Conservation (phyloP, 345 rosid genomes). For the Bretschneidera sinensis region DNA sequence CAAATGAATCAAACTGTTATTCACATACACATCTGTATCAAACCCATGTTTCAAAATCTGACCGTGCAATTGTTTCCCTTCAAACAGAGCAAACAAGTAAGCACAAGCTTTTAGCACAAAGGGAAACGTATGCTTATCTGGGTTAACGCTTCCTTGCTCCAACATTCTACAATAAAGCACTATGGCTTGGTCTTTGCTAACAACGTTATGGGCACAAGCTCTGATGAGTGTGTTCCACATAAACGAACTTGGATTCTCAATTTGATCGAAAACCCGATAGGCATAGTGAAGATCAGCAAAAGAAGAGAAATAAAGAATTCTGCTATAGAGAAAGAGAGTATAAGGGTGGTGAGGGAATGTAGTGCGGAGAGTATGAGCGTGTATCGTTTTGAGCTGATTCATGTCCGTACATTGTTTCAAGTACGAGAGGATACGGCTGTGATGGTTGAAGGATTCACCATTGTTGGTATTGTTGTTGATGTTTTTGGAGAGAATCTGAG, state of each 20-base stretch:
- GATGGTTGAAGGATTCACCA: constrained; percentile 22
- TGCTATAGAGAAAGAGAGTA: constrained; percentile 49
- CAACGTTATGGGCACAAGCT: constrained; percentile 50
- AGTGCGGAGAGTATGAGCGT: constrained; percentile 66
- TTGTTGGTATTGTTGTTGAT: constrained; percentile 6
- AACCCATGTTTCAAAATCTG: constrained; percentile 63
- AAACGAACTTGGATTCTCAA: constrained; percentile 50
- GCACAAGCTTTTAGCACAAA: constrained; percentile 79
- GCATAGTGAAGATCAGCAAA: constrained; percentile 49
- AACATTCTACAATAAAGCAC: constrained; percentile 44
- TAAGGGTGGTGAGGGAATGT: constrained; percentile 32
- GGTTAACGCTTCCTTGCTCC: constrained; percentile 38
- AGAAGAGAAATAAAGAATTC: constrained; percentile 54
- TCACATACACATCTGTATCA: constrained; percentile 55
- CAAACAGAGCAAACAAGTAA: constrained; percentile 49
- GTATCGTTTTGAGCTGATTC: constrained; percentile 61
- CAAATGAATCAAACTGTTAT: constrained; percentile 74
- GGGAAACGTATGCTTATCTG: constrained; percentile 81
- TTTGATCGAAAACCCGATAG: constrained; percentile 38
- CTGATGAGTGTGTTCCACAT: constrained; percentile 87
- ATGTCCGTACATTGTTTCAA: constrained; percentile 45
- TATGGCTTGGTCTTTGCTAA: constrained; percentile 52
- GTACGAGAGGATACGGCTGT: constrained; percentile 36
- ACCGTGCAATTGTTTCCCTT: constrained; percentile 69
- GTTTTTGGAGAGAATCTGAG: constrained; percentile 24